phyloP scores from a whole-genome alignment of 768 basidiomycete species.

The Collybiopsis confluens region DNA sequence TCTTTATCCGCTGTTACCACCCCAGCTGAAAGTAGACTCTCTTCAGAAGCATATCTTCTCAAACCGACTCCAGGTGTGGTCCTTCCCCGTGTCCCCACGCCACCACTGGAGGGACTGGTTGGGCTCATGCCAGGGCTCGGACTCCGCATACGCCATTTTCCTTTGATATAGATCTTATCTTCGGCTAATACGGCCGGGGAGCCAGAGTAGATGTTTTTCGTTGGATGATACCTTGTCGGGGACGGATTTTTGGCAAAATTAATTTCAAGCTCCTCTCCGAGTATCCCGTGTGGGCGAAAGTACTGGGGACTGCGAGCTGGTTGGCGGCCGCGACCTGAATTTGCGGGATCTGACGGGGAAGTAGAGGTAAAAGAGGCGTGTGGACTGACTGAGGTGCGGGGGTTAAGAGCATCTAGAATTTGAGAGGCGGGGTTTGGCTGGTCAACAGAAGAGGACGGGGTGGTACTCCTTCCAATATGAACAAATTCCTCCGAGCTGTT shows the following conservation, averaged over 20 bases:
- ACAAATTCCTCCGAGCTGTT: not conserved
- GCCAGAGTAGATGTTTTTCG: not conserved
- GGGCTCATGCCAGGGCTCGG: constrained; percentile 5
- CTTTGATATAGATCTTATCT: constrained; percentile 3
- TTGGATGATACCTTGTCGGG: constrained; percentile 2
- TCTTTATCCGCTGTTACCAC: not conserved
- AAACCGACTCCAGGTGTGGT: not conserved
- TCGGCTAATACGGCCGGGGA: not conserved
- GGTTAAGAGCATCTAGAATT: not conserved
- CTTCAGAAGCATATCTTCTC: constrained; percentile 6
- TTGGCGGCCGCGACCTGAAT: not conserved
- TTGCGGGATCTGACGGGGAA: not conserved
- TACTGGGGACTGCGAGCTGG: not conserved
- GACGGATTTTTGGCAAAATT: constrained; percentile 4
- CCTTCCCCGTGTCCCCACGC: not conserved
- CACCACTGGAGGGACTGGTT: not conserved
- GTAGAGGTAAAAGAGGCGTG: not conserved
- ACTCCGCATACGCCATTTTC: constrained; percentile 6
- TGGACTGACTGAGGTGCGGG: not conserved
- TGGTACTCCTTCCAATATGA: not conserved
- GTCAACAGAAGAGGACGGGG: not conserved
- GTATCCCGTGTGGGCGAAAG: not conserved
- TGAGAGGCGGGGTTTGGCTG: not conserved
- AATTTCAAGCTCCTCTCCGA: constrained; percentile 3
- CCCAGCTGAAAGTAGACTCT: not conserved